A percentile compares a stretch with the other conserved stretches of the same genome.
Conservation (phyloP, 1,139 yeast species). For the Hemisphaericaspora lyxosophila region DNA sequence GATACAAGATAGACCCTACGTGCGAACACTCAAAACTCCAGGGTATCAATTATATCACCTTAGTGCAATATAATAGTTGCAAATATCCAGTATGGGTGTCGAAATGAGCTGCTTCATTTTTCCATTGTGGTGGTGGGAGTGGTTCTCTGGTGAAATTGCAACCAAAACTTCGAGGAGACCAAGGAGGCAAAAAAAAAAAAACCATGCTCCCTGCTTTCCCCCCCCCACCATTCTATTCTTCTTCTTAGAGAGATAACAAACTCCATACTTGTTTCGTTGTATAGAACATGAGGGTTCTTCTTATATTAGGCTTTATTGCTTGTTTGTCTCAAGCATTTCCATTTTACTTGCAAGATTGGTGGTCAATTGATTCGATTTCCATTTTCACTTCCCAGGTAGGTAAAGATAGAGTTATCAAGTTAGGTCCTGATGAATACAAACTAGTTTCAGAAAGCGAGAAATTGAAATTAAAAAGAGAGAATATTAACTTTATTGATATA, state of each 20-base stretch:
- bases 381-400: slow-evolving; percentile 9
- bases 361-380: slow-evolving; percentile 6
- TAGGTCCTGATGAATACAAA: slow-evolving; percentile 38
- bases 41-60: too few species aligned
- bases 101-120: too few species aligned
- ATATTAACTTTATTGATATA: slow-evolving; percentile 67
- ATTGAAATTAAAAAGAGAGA: slow-evolving; percentile 50
- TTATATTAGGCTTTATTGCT: slow-evolving; percentile 7
- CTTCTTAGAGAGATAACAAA: neutral
- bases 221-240: neutral
- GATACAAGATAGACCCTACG: too few species aligned
- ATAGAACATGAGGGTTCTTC: slow-evolving; percentile 8
- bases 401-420: slow-evolving; percentile 34
- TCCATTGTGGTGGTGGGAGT: too few species aligned
- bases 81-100: too few species aligned
- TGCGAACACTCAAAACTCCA: too few species aligned
- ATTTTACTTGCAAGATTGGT: slow-evolving; percentile 11
- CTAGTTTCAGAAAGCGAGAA: slow-evolving; percentile 59
- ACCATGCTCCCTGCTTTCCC: neutral
- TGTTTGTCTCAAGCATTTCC: slow-evolving; percentile 17
- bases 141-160: too few species aligned
- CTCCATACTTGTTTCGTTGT: neutral
- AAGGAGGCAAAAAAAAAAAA: neutral
- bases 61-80: too few species aligned
- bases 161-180: too few species aligned